Conservation (phyloP, 352 stramenopile species). For the Phytophthora litchii region DNA sequence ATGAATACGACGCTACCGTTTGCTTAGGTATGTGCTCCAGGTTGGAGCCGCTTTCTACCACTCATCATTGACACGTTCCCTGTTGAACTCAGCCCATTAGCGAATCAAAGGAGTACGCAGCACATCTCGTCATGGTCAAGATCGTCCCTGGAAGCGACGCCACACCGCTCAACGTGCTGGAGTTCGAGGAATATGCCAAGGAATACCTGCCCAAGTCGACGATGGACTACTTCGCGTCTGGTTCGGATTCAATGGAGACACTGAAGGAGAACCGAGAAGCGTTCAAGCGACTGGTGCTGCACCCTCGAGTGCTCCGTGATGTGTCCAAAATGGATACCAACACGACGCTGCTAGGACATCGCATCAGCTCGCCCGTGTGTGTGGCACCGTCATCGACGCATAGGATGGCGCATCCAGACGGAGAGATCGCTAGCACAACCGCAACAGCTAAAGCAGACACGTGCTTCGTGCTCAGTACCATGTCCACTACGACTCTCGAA, state of each 20-base stretch:
- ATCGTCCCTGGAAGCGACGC: slow-evolving; percentile 70
- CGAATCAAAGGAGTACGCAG: slow-evolving; percentile 5
- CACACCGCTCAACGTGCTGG: slow-evolving; percentile 85
- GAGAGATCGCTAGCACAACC: slow-evolving; percentile 87
- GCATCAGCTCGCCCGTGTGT: slow-evolving; percentile 92
- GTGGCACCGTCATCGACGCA: slow-evolving; percentile 92
- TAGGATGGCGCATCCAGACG: slow-evolving; percentile 94
- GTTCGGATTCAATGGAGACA: slow-evolving; percentile 92
- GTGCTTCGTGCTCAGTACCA: slow-evolving; percentile 92
- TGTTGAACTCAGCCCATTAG: slow-evolving; percentile 18
- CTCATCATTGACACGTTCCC: slow-evolving; percentile 14
- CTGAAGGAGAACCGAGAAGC: slow-evolving; percentile 84
- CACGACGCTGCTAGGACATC: slow-evolving; percentile 92
- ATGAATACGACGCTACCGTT: slow-evolving; percentile 26
- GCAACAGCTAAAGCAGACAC: slow-evolving; percentile 87
- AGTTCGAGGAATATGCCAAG: slow-evolving; percentile 89
- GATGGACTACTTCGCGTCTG: slow-evolving; percentile 92
- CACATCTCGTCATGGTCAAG: slow-evolving; percentile 40
- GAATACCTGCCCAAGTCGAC: slow-evolving; percentile 89
- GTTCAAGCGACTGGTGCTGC: slow-evolving; percentile 94
- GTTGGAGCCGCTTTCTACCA: background rate
- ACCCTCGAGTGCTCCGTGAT: slow-evolving; percentile 93
- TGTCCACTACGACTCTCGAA: slow-evolving; percentile 50
- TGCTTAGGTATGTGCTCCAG: slow-evolving; percentile 15
- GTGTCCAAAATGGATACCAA: slow-evolving; percentile 93